phyloP scores from a whole-genome alignment of 352 stramenopile species.

The Globisporangium perplexum region DNA sequence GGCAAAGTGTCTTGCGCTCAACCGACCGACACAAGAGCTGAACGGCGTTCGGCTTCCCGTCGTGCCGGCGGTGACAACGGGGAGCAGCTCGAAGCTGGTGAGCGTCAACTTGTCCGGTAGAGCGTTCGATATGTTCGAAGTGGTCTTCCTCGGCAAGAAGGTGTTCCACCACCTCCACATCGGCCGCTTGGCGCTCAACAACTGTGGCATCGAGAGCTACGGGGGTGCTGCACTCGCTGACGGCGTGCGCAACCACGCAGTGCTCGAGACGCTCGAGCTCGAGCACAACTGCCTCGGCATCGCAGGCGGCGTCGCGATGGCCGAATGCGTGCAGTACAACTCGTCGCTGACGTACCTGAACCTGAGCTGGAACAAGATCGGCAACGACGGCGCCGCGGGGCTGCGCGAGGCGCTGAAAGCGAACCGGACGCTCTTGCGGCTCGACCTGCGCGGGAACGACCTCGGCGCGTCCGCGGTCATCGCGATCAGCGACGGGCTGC shows the following conservation, averaged over 20 bases:
- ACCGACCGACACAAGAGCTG: conserved; percentile 50
- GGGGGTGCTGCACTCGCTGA: conserved; percentile 54
- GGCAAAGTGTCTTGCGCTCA: conserved; percentile 57
- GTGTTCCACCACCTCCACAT: conserved; percentile 69
- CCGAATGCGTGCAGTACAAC: conserved; percentile 57
- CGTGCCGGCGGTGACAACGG: not conserved
- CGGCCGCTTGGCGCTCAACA: conserved; percentile 48
- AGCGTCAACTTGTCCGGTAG: conserved; percentile 44
- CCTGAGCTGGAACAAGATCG: conserved; percentile 72
- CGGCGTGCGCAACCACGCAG: conserved; percentile 55
- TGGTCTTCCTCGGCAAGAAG: conserved; percentile 59
- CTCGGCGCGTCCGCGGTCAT: conserved; percentile 40
- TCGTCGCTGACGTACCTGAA: conserved; percentile 56
- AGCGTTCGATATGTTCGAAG: conserved; percentile 48
- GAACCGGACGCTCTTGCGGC: conserved; percentile 40
- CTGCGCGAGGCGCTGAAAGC: conserved; percentile 38
- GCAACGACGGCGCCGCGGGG: conserved; percentile 42
- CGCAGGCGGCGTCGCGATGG: conserved; percentile 43
- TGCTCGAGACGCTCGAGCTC: conserved; percentile 51
- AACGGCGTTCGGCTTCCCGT: conserved; percentile 44
- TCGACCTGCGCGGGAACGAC: conserved; percentile 70
- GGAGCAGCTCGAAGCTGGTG: conserved; percentile 22
- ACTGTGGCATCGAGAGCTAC: conserved; percentile 44
- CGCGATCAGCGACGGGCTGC: conserved; percentile 48
- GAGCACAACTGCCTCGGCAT: conserved; percentile 60